Conservation (phyloP, 225 moss, liverwort and hornwort genomes). For the Pleurozium schreberi region DNA sequence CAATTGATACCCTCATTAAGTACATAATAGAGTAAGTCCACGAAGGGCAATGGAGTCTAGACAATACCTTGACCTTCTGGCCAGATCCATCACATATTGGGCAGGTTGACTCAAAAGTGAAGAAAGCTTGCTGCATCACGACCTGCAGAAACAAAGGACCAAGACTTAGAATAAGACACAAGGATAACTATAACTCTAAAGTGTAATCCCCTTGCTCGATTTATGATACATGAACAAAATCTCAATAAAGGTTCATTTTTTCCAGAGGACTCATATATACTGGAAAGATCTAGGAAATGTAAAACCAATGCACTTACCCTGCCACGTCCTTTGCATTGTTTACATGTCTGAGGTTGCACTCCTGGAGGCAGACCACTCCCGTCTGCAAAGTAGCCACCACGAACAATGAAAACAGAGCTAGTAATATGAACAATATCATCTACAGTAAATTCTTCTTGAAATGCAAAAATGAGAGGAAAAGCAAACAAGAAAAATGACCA, state of each 20-base stretch:
- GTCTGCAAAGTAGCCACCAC: constrained; percentile 19
- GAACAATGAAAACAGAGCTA: not conserved
- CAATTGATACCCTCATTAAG: not conserved
- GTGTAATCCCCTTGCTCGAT: not conserved
- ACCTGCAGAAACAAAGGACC: constrained; percentile 25
- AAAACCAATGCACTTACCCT: constrained; percentile 20
- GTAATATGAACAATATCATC: not conserved
- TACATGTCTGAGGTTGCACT: constrained; percentile 53
- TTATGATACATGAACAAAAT: not conserved
- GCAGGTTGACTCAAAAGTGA: constrained; percentile 64
- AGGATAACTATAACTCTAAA: not conserved
- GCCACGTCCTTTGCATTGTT: constrained; percentile 67
- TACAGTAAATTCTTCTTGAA: not conserved
- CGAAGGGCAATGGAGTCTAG: not conserved
- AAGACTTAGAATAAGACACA: not conserved
- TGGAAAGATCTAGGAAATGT: not conserved
- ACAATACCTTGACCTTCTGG: constrained; percentile 55
- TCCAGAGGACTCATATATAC: not conserved
- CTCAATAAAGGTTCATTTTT: not conserved
- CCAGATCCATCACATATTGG: constrained; percentile 57
- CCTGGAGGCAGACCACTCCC: constrained; percentile 79
- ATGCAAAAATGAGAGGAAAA: not conserved
- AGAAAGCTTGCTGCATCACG: constrained; percentile 44
- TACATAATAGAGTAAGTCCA: not conserved
- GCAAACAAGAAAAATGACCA: not conserved